Base-by-base conservation (phyloP, 169 alveolate genomes). In the Plasmodium billcollinsi region DNA sequence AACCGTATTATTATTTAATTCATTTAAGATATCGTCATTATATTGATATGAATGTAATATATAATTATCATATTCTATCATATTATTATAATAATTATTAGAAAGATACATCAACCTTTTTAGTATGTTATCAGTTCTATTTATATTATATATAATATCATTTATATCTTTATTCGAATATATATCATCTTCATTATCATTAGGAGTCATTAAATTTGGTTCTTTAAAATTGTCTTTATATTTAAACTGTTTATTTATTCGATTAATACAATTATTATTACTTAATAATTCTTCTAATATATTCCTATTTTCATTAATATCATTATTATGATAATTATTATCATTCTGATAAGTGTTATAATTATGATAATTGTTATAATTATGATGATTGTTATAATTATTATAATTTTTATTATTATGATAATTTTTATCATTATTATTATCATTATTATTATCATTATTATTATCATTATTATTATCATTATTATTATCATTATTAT, bases 71-170 rank as follows among this genome's bases (percentile, higher is more conserved):
- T 69, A 69, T 8, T 83, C 65, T 4, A 62, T 54, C 56, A 83
- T 47, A 54, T 70, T 69, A 21, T 59, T 69, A 50, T 83, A 83
- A 29, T 63, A 39, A 33, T 83, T 69, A 20, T 62, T 43, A 11
- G 85, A 83, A 9, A 80, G 50, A 11, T 54, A 54, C 18, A 83
- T 20, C 20, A 69, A 52, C 14, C 58, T 83, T 72, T 69, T 67
- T 9, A 83, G 54, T 69, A 83, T 58, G 43, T 39, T 65, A 56
- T 69, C 83, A 14, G 75, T 70, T 18, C 70, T 69, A 24, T 83
- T 83, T 58, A 83, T 4, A 18, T 83, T 73, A 20, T 49, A 83
- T 26, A 67, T 4, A 9, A 73, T 47, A 43, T 61, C 62, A 6
- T 85, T 70, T 62, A 71, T 14, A 63, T 29, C n/a, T 62, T 62